phyloP scores from a whole-genome alignment of 2,329 filamentous ascomycete genomes.

The Graphilbum sp. region DNA sequence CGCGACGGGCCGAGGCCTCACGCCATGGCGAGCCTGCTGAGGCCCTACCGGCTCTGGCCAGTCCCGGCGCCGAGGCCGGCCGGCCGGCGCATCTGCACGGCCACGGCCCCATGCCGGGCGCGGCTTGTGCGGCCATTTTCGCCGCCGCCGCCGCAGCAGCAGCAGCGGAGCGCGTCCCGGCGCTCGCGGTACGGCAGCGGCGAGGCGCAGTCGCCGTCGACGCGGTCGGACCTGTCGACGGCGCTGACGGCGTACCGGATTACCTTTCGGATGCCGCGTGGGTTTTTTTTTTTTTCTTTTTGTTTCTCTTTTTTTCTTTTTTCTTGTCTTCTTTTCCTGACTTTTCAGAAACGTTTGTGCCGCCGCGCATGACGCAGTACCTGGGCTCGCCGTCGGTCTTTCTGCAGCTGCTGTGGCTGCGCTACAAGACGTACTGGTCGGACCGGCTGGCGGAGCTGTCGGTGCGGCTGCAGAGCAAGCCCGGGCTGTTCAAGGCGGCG shows the following conservation, averaged over 20 bases:
- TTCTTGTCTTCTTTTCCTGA: neutral
- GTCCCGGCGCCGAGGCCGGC: no score
- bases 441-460: slow-evolving; percentile 21
- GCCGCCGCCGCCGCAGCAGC: neutral
- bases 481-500: slow-evolving; percentile 22
- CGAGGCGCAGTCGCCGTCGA: slow-evolving; percentile 5
- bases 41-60: no score
- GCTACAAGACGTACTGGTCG: slow-evolving; percentile 18
- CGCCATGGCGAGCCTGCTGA: no score
- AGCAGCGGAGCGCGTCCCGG: neutral
- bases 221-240: slow-evolving; percentile 2
- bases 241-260: slow-evolving; percentile 2
- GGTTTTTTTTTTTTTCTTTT: neutral
- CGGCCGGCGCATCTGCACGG: neutral
- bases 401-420: slow-evolving; percentile 20
- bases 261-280: slow-evolving; percentile 9
- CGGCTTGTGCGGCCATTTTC: no score
- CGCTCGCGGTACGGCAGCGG: neutral
- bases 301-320: neutral
- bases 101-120: neutral
- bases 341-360: slow-evolving; percentile 28
- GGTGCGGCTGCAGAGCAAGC: slow-evolving; percentile 29
- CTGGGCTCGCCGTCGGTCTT: slow-evolving; percentile 15
- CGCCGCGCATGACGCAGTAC: slow-evolving; percentile 22
- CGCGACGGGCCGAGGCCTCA: no score